A percentile compares a stretch with the other conserved stretches of the same genome.
Conservation (phyloP, 2,329 filamentous ascomycete species). For the Talaromyces sp. region DNA sequence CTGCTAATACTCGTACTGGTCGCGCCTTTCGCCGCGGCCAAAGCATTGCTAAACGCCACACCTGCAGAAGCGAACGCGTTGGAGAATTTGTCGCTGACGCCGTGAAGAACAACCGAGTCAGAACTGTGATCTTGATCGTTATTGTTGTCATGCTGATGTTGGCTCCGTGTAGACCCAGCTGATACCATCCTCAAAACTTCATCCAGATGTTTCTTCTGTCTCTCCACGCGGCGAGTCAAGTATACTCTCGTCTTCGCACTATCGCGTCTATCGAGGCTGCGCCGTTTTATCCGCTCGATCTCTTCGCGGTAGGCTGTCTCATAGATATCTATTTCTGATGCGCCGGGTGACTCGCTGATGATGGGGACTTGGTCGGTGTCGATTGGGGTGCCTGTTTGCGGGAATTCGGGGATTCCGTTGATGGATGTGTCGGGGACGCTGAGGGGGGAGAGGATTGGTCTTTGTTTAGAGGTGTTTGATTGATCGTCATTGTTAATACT, state of each 20-base stretch:
- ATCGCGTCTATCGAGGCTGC: slow-evolving; percentile 36
- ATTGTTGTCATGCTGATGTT: background rate
- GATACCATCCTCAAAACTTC: slow-evolving; percentile 31
- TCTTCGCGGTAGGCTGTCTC: slow-evolving; percentile 83
- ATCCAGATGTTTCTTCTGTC: slow-evolving; percentile 27
- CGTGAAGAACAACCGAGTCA: slow-evolving; percentile 15
- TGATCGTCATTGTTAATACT: slow-evolving; percentile 9
- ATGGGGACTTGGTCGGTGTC: slow-evolving; percentile 39
- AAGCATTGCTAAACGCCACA: slow-evolving; percentile 6
- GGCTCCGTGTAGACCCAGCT: background rate
- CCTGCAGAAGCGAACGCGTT: slow-evolving; percentile 4
- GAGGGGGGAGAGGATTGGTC: slow-evolving; percentile 16
- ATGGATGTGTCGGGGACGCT: slow-evolving; percentile 32
- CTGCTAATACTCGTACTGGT: background rate
- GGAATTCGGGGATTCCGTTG: slow-evolving; percentile 30
- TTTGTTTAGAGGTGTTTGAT: slow-evolving; percentile 13
- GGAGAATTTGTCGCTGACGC: background rate
- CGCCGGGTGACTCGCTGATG: slow-evolving; percentile 80
- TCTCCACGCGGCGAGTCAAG: slow-evolving; percentile 50
- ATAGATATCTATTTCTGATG: slow-evolving; percentile 83
- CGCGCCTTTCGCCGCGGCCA: background rate
- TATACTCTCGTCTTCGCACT: slow-evolving; percentile 55
- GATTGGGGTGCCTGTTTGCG: slow-evolving; percentile 27
- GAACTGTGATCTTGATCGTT: background rate
- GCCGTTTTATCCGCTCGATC: slow-evolving; percentile 64